phyloP scores from a whole-genome alignment of 768 basidiomycete genomes.

The Termitomyces sp. region DNA sequence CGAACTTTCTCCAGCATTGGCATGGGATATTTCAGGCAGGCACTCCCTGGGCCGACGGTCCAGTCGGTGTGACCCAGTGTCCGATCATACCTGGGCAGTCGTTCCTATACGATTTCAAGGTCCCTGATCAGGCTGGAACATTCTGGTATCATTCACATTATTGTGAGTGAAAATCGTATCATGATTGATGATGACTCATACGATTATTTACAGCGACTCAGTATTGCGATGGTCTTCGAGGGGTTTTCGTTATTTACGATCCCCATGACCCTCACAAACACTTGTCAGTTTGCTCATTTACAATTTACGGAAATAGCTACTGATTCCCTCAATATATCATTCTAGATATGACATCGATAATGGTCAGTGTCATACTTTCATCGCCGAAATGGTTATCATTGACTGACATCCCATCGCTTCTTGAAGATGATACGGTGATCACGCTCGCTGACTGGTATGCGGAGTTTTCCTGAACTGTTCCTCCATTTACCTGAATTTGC shows the following conservation, averaged over 20 bases:
- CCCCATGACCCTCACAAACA: slow-evolving; percentile 25
- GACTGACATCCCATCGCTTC: not conserved
- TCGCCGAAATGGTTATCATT: not conserved
- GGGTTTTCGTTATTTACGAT: slow-evolving; percentile 31
- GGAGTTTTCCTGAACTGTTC: not conserved
- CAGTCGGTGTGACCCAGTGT: slow-evolving; percentile 5
- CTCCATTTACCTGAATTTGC: not conserved
- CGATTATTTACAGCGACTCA: slow-evolving; percentile 4
- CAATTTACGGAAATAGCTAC: not conserved
- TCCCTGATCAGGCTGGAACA: slow-evolving; percentile 5
- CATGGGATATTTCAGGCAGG: slow-evolving; percentile 5
- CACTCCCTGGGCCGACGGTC: slow-evolving; percentile 1
- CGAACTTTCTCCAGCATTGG: not conserved
- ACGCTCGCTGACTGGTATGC: slow-evolving; percentile 50
- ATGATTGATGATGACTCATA: not conserved
- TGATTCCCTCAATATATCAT: slow-evolving; percentile 5
- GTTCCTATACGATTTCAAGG: not conserved
- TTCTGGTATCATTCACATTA: too few species aligned
- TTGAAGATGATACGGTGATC: slow-evolving; percentile 40
- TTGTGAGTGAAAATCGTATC: not conserved
- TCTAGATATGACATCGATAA: slow-evolving; percentile 32
- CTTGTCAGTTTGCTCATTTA: not conserved
- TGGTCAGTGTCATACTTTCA: slow-evolving; percentile 19
- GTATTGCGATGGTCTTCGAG: slow-evolving; percentile 15
- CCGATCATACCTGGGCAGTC: slow-evolving; percentile 6